Evolutionary conservation across 2,329 filamentous ascomycete species (phyloP).

Genomic region (Hypomyces rosellus): DNA sequence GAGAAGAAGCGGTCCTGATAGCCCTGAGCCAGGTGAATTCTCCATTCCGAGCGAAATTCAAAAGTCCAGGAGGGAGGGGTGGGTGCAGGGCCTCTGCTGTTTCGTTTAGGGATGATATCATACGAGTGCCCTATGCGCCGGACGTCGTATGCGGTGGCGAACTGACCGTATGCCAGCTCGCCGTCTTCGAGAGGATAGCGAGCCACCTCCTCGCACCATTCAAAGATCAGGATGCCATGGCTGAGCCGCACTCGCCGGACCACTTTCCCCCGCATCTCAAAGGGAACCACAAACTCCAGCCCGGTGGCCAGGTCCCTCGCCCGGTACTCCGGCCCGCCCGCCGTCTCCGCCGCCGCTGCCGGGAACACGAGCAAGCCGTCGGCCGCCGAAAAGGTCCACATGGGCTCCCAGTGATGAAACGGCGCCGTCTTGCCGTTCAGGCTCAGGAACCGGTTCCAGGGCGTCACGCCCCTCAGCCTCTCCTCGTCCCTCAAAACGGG

Average conservation of each 20-base stretch:
- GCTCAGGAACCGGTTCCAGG: slow-evolving; percentile 40
- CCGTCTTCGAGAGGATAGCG: slow-evolving; percentile 46
- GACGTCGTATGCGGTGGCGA: slow-evolving; percentile 53
- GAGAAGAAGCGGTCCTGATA: slow-evolving; percentile 57
- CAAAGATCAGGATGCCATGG: slow-evolving; percentile 51
- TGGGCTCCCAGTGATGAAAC: slow-evolving; percentile 41
- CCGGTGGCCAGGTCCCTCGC: slow-evolving; percentile 46
- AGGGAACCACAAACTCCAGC: slow-evolving; percentile 40
- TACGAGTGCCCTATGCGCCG: neutral
- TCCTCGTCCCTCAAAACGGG: slow-evolving; percentile 14
- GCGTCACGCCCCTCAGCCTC: slow-evolving; percentile 30
- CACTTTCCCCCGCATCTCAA: slow-evolving; percentile 42
- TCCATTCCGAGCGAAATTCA: slow-evolving; percentile 52
- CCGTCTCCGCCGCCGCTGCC: slow-evolving; percentile 17
- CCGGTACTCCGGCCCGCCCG: slow-evolving; percentile 26
- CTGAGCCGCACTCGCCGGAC: slow-evolving; percentile 50
- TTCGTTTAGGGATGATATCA: slow-evolving; percentile 1
- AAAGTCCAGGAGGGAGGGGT: slow-evolving; percentile 31
- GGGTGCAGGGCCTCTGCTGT: neutral
- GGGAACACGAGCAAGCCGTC: slow-evolving; percentile 52
- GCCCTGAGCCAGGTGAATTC: slow-evolving; percentile 51
- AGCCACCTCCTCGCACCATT: slow-evolving; percentile 52
- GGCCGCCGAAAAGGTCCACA: slow-evolving; percentile 49
- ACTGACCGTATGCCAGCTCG: slow-evolving; percentile 50
- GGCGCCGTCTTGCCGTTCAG: slow-evolving; percentile 32